Evolutionary conservation across 2,329 filamentous ascomycete species (phyloP).

Genomic region (Xylariaceae sp.): DNA sequence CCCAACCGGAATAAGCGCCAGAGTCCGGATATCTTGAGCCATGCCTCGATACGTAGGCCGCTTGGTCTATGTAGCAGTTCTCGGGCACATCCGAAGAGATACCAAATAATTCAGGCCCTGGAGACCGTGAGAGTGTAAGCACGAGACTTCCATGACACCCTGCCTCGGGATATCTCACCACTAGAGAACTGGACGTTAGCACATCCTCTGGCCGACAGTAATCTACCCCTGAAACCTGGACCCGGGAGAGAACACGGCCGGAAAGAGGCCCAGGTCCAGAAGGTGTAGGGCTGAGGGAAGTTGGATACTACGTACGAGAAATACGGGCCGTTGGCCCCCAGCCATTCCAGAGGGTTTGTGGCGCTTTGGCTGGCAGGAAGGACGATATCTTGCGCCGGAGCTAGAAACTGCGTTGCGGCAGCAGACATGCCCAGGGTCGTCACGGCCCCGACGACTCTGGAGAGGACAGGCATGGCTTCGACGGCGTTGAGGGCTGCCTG

Average conservation of each 20-base stretch:
- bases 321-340: conserved; percentile 48
- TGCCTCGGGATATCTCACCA: too few relatives aligned
- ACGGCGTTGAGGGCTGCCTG: too few relatives aligned
- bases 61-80: conserved; percentile 52
- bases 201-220: too few relatives aligned
- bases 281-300: too few relatives aligned
- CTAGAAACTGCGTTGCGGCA: conserved; percentile 13
- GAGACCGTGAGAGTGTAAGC: too few relatives aligned
- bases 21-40: conserved; percentile 56
- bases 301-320: too few relatives aligned
- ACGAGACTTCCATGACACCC: too few relatives aligned
- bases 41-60: conserved; percentile 52
- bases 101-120: conserved; percentile 47
- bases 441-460: too few relatives aligned
- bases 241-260: too few relatives aligned
- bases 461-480: not conserved
- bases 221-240: too few relatives aligned
- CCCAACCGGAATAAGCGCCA: conserved; percentile 53
- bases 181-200: too few relatives aligned
- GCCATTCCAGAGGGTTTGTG: conserved; percentile 36
- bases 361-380: conserved; percentile 25
- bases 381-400: conserved; percentile 25
- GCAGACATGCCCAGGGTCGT: conserved; percentile 4
- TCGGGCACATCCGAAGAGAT: conserved; percentile 47
- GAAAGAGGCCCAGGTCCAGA: too few relatives aligned